Evolutionary conservation across 257 asterid species (phyloP).

Genomic region (Scutellaria baicalensis): DNA sequence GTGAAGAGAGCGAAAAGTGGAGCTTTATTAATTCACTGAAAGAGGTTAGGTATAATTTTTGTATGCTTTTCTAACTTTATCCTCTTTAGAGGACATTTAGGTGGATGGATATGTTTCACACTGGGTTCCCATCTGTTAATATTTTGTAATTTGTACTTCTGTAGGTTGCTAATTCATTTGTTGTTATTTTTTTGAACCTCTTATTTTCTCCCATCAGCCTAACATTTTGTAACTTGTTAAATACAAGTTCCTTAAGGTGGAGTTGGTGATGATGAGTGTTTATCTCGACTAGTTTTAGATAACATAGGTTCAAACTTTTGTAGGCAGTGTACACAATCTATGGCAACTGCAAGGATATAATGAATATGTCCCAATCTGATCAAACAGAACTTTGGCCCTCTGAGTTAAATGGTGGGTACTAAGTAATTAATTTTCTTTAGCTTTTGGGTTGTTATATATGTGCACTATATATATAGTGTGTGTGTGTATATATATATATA

Average conservation of each 20-base stretch:
- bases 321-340: slow-evolving; percentile 87
- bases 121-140: no score
- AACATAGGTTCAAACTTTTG: slow-evolving; percentile 10
- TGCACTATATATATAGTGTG: not conserved
- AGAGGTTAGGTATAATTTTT: slow-evolving; percentile 69
- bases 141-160: no score
- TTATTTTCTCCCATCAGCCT: not conserved
- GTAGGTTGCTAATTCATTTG: no score
- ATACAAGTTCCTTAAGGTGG: not conserved
- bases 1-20: slow-evolving; percentile 96
- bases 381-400: slow-evolving; percentile 93
- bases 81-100: not conserved
- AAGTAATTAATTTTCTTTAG: not conserved
- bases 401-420: slow-evolving; percentile 50
- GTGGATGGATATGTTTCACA: no score
- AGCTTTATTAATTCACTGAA: slow-evolving; percentile 81
- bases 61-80: slow-evolving; percentile 2
- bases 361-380: slow-evolving; percentile 95
- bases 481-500: no score
- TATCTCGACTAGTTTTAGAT: not conserved
- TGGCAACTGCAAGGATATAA: slow-evolving; percentile 93
- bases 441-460: no score
- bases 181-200: not conserved
- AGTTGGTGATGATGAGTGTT: not conserved
- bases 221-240: not conserved